These are phyloP conservation scores for Pseudonectria foliicola DNA, from an alignment of 2,329 filamentous ascomycete species.

Conservation along the genomic window DNA sequence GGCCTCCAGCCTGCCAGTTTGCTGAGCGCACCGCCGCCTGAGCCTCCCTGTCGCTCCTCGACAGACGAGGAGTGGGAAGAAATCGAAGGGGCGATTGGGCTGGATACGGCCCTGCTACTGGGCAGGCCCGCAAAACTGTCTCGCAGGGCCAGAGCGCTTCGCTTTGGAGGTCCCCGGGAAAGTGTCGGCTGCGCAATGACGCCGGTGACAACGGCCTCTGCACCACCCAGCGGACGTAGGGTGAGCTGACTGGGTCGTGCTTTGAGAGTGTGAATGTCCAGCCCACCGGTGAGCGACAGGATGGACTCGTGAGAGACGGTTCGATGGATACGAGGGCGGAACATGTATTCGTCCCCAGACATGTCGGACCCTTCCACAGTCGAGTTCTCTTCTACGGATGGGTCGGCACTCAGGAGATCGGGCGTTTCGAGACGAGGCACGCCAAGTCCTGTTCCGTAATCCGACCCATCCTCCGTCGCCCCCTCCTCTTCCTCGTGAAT, in stretches of 20 bases:
- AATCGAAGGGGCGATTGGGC: constrained; percentile 22
- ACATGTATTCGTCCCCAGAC: constrained; percentile 29
- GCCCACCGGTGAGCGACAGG: constrained; percentile 75
- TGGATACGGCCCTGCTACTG: constrained; percentile 25
- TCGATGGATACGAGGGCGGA: constrained; percentile 49
- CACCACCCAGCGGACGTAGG: constrained; percentile 44
- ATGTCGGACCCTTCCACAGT: constrained; percentile 24
- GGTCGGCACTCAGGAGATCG: constrained; percentile 19
- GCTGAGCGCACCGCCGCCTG: constrained; percentile 26
- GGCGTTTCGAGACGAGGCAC: constrained; percentile 18
- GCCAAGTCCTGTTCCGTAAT: not conserved
- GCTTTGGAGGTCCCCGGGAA: constrained; percentile 36
- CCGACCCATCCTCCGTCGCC: constrained; percentile 13
- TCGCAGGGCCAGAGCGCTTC: constrained; percentile 51
- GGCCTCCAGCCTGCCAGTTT: constrained; percentile 44
- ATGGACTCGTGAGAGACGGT: constrained; percentile 80
- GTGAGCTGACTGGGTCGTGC: constrained; percentile 69
- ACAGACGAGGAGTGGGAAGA: constrained; percentile 18
- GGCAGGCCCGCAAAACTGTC: constrained; percentile 42
- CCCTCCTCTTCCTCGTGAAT: constrained; percentile 35
- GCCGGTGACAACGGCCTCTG: constrained; percentile 51
- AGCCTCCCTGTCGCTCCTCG: constrained; percentile 15
- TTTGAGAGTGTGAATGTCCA: constrained; percentile 82
- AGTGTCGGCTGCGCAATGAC: constrained; percentile 54
- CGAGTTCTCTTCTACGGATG: constrained; percentile 29